Evolutionary conservation across 1,284 basidiomycete species (phyloP).

Genomic region (Melampsora larici-populina): DNA sequence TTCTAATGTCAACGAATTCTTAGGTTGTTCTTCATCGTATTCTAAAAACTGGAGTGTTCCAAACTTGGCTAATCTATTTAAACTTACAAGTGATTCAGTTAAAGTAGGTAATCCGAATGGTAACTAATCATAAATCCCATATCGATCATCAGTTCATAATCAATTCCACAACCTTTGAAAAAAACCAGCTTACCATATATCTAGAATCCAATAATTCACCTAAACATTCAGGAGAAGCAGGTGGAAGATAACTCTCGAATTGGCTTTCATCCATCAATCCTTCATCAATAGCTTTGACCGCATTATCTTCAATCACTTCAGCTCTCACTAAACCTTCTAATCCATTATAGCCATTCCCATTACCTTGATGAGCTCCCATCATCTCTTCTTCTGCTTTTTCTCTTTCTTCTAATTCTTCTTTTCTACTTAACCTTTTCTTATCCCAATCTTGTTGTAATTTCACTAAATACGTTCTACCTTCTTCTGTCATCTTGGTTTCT

Average conservation of each 20-base stretch:
- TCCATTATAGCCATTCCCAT: not conserved
- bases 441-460: slow-evolving; percentile 97
- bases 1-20: too few species aligned
- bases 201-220: slow-evolving; percentile 85
- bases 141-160: not conserved
- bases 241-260: slow-evolving; percentile 69
- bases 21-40: not conserved
- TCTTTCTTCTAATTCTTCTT: slow-evolving; percentile 72
- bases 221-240: slow-evolving; percentile 70
- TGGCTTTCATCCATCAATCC: slow-evolving; percentile 69
- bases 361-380: slow-evolving; percentile 57
- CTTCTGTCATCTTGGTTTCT: slow-evolving; percentile 85
- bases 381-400: slow-evolving; percentile 62
- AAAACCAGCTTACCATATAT: slow-evolving; percentile 66
- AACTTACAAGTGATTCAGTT: slow-evolving; percentile 11
- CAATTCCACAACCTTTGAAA: not conserved
- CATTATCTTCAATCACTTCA: slow-evolving; percentile 59
- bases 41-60: slow-evolving; percentile 8
- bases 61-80: slow-evolving; percentile 14
- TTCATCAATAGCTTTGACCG: slow-evolving; percentile 62
- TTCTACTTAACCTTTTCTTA: slow-evolving; percentile 73
- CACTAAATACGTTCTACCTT: slow-evolving; percentile 86
- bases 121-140: not conserved
- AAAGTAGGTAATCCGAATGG: slow-evolving; percentile 28
- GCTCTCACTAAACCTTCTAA: slow-evolving; percentile 51